Percentiles rank a stretch among this genome's conserved stretches.
These are phyloP conservation scores for Sporothrix mexicana DNA, from an alignment of 2,329 filamentous ascomycete genomes.

Conservation along the genomic window DNA sequence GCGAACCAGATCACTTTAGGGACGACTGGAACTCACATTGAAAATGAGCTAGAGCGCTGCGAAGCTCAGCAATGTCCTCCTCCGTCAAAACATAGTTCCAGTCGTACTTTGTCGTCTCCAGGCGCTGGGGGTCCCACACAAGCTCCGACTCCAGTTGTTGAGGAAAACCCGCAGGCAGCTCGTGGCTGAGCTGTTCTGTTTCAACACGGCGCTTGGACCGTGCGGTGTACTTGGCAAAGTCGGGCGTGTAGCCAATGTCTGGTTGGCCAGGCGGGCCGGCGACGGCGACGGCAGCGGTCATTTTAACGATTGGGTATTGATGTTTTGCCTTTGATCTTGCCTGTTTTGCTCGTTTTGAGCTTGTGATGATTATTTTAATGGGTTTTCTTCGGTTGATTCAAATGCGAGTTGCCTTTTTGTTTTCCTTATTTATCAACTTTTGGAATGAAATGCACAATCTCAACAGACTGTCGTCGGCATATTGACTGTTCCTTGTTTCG, in stretches of 20 bases:
- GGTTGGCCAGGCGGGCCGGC: constrained; percentile 56
- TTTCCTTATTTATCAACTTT: no score
- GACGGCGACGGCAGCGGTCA: constrained; percentile 30
- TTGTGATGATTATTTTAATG: background rate
- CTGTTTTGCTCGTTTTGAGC: background rate
- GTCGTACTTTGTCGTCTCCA: constrained; percentile 53
- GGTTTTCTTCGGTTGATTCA: background rate
- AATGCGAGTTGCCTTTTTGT: no score
- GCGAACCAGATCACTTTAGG: background rate
- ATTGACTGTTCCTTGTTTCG: background rate
- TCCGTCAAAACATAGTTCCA: constrained; percentile 59
- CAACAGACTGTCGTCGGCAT: no score
- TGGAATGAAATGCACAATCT: no score
- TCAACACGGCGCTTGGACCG: constrained; percentile 54
- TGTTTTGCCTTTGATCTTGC: background rate
- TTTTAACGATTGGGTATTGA: background rate
- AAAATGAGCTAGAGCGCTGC: constrained; percentile 50
- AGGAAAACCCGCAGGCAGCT: constrained; percentile 59
- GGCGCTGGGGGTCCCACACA: constrained; percentile 62
- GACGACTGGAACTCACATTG: constrained; percentile 44
- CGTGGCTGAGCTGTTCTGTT: constrained; percentile 48
- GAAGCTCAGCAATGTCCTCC: constrained; percentile 57
- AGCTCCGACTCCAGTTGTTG: constrained; percentile 54
- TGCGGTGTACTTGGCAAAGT: constrained; percentile 59
- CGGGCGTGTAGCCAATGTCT: constrained; percentile 63